phyloP scores from a whole-genome alignment of 805 yeast genomes.

The Nakazawaea ernobii region DNA sequence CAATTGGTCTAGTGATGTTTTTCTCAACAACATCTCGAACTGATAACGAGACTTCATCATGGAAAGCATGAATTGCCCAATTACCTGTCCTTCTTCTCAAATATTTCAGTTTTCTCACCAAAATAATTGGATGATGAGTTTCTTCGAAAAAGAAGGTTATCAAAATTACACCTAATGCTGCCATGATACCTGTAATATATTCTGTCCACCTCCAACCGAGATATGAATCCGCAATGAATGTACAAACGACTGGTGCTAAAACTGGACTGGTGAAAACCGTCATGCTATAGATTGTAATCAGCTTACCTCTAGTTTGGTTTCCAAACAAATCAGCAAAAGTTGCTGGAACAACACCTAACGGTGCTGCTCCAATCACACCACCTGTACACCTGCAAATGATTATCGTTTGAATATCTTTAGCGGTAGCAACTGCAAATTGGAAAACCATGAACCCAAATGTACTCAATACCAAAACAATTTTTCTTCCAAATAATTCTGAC shows the following conservation, averaged over 20 bases:
- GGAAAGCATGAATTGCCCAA: constrained; percentile 79
- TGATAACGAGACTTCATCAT: constrained; percentile 54
- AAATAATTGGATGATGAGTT: constrained; percentile 64
- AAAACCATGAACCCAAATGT: constrained; percentile 52
- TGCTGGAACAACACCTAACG: constrained; percentile 82
- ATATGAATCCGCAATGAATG: constrained; percentile 51
- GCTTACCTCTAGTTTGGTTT: constrained; percentile 63
- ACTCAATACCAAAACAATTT: constrained; percentile 50
- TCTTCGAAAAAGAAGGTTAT: constrained; percentile 40
- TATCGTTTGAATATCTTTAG: constrained; percentile 71
- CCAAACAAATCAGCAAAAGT: constrained; percentile 77
- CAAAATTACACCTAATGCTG: constrained; percentile 33
- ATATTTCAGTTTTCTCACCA: constrained; percentile 54
- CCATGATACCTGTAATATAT: constrained; percentile 63
- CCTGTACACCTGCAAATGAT: constrained; percentile 74
- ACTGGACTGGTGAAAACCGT: constrained; percentile 77
- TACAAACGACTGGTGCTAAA: constrained; percentile 74
- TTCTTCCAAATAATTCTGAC: constrained; percentile 71
- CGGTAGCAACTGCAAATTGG: constrained; percentile 68
- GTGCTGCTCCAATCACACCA: constrained; percentile 79
- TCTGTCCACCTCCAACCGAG: constrained; percentile 84
- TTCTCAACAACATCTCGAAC: constrained; percentile 55
- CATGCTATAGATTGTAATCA: constrained; percentile 63
- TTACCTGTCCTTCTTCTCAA: constrained; percentile 66
- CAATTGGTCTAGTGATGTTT: constrained; percentile 61